Conservation (phyloP, 2,329 filamentous ascomycete genomes). For the Aspergillus sp. region DNA sequence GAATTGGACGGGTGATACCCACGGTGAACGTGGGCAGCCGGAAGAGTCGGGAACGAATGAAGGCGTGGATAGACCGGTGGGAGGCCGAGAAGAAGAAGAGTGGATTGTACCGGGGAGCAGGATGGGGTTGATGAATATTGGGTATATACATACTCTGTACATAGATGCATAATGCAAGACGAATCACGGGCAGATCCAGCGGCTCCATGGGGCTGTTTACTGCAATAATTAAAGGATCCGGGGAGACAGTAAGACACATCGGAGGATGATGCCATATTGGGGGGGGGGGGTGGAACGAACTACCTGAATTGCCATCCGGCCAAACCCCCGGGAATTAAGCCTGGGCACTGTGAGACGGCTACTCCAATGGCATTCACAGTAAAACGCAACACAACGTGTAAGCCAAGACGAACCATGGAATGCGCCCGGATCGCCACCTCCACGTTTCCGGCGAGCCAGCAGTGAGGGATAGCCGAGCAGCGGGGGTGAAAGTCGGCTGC, state of each 20-base stretch:
- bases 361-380: too few species aligned
- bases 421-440: not conserved
- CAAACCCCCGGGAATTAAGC: too few species aligned
- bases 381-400: not conserved
- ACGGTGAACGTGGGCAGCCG: conserved; percentile 81
- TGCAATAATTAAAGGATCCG: not conserved
- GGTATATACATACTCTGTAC: not conserved
- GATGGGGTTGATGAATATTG: not conserved
- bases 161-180: too few species aligned
- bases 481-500: conserved; percentile 18
- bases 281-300: not conserved
- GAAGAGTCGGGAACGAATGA: conserved; percentile 64
- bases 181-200: too few species aligned
- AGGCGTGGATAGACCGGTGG: conserved; percentile 64
- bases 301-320: too few species aligned
- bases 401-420: not conserved
- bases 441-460: not conserved
- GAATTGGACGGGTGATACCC: conserved; percentile 86
- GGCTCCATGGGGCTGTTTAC: too few species aligned
- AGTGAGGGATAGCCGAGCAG: conserved; percentile 10
- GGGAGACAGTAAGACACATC: not conserved
- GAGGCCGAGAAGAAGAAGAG: conserved; percentile 61
- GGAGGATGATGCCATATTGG: not conserved
- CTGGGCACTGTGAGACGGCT: too few species aligned
- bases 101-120: conserved; percentile 52